Evolutionary conservation across 2,329 filamentous ascomycete genomes (phyloP).

Genomic region (Escovopsis weberi): DNA sequence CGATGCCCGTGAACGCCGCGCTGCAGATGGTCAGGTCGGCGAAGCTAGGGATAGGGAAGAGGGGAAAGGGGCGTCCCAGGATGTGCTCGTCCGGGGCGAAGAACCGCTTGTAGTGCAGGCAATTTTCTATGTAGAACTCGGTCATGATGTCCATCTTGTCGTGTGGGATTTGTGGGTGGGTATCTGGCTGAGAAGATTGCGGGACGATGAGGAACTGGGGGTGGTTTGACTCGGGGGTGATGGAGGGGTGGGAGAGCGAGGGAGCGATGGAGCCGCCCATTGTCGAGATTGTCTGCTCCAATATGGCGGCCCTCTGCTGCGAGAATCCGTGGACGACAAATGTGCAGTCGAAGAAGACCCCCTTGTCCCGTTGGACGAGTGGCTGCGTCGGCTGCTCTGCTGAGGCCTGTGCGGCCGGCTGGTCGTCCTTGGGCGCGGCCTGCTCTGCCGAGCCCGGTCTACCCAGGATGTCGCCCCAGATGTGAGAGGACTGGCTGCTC

Average conservation of each 20-base stretch:
- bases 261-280: slow-evolving; percentile 30
- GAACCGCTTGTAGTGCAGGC: slow-evolving; percentile 61
- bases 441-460: slow-evolving; percentile 14
- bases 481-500: slow-evolving; percentile 59
- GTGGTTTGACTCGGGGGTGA: slow-evolving; percentile 14
- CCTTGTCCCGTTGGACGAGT: slow-evolving; percentile 9
- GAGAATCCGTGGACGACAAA: slow-evolving; percentile 50
- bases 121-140: slow-evolving; percentile 88
- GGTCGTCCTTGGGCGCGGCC: too few relatives aligned
- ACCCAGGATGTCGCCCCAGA: slow-evolving; percentile 85
- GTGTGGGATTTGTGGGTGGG: slow-evolving; percentile 24
- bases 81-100: slow-evolving; percentile 55
- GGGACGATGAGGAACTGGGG: slow-evolving; percentile 37
- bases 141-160: slow-evolving; percentile 46
- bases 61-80: slow-evolving; percentile 61
- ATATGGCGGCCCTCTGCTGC: slow-evolving; percentile 31
- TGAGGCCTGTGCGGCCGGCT: too few relatives aligned
- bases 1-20: slow-evolving; percentile 70
- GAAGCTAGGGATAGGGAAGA: slow-evolving; percentile 57
- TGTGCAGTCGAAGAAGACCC: slow-evolving; percentile 39
- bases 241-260: slow-evolving; percentile 27
- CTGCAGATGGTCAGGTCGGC: slow-evolving; percentile 58
- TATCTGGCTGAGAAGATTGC: slow-evolving; percentile 31
- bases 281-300: slow-evolving; percentile 32
- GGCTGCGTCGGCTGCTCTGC: slow-evolving; percentile 3